These are phyloP conservation scores for Thymus quinquecostatus DNA, from an alignment of 257 asterid species.

Conservation along the genomic window DNA sequence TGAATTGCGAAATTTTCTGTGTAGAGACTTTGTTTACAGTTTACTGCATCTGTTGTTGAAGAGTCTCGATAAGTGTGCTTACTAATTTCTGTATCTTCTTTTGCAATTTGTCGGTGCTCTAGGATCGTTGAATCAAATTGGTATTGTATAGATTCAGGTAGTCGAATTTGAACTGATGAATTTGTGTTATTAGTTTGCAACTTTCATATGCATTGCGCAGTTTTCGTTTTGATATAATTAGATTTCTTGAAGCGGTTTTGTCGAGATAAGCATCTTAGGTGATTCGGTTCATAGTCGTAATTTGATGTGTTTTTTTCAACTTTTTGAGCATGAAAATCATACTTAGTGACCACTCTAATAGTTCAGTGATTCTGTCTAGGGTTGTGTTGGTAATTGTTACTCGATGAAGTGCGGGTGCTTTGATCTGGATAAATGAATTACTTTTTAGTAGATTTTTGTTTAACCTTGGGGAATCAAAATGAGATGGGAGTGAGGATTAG, in stretches of 20 bases:
- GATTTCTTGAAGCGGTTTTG: constrained; percentile 6
- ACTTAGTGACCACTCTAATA: constrained; percentile 2
- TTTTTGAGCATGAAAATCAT: neutral
- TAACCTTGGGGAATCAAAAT: too few species aligned
- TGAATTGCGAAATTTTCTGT: neutral
- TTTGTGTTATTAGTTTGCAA: constrained; percentile 19
- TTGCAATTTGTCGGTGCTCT: constrained; percentile 3
- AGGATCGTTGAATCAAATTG: constrained; percentile 28
- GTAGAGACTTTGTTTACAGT: neutral
- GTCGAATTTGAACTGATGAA: constrained; percentile 26
- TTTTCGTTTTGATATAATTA: constrained; percentile 6
- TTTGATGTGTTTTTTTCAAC: constrained; percentile 16
- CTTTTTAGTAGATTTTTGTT: neutral
- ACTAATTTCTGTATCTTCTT: constrained; percentile 7
- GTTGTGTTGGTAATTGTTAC: neutral
- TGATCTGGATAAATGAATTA: constrained; percentile 7
- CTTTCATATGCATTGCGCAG: neutral
- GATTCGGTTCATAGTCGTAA: neutral
- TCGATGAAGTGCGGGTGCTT: neutral
- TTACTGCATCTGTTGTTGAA: neutral
- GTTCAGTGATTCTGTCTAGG: neutral
- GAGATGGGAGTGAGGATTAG: neutral
- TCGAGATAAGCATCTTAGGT: constrained; percentile 18
- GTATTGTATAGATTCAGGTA: constrained; percentile 11
- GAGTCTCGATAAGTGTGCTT: constrained; percentile 5